Base-by-base conservation (phyloP, 2,329 filamentous ascomycete genomes). In the Colletotrichum tofieldiae region DNA sequence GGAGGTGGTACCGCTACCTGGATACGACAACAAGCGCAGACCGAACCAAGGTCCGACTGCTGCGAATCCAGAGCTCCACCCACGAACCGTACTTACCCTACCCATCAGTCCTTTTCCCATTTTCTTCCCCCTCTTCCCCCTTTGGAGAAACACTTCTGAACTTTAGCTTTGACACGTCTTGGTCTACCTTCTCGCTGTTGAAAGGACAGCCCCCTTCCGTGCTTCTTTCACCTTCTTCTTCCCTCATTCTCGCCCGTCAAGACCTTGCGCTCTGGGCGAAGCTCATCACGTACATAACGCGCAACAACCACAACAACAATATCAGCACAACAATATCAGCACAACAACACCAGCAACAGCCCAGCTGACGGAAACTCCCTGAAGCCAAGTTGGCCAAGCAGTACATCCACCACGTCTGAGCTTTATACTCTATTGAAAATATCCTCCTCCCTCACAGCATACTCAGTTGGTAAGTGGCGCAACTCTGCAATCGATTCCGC, bases 381-480 rank as follows among this genome's bases (percentile, higher is more conserved):
- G 20, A 29, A 49, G 45, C n/a, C 29, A 49, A 49, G 7, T 29
- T 3, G n/a, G 43, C 43, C 14, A 11, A 29, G 59, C 43, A 23
- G 16, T 49, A 23, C 29, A 32, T 23, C 11, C 23, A 8, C 20
- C 29, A 8, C 23, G 6, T 37, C 18, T 2, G 29, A 37, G 29
- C n/a, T 18, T 26, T 29, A 23, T 47, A 37, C 29, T 61, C 43
- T 26, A 18, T 26, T 49, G 11, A 18, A 26, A 6, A 62, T 26
- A 26, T 35, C 55, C 14, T 35, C n/a, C 23, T 54, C 60, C 16
- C 5, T 5, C 37, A 20, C 59, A 37, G 47, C 47, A 63, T 32
- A 26, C 51, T n/a, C 29, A 37, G 37, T 43, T 29, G 59, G 69
- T 72, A 62, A 59, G 69, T 72, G 69, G 69, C 69, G 69, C 65